Evolutionary conservation across 2,329 filamentous ascomycete genomes (phyloP).

Genomic region (Graphilbum fragrans): DNA sequence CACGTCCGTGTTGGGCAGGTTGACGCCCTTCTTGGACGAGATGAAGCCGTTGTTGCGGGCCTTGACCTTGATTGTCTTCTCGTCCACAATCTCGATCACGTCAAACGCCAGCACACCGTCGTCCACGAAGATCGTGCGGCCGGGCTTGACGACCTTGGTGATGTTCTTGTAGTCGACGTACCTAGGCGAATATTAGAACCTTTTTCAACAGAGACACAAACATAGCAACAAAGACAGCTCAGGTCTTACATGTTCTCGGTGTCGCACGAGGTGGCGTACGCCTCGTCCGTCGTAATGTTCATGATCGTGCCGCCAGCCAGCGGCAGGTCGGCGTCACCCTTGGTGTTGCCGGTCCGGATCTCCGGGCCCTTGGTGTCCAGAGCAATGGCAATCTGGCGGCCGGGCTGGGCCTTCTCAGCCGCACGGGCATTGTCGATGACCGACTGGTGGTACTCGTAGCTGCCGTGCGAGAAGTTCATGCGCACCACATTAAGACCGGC

Average conservation of each 20-base stretch:
- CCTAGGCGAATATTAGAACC: constrained; percentile 42
- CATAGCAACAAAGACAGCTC: background rate
- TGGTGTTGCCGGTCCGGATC: constrained; percentile 54
- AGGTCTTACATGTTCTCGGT: constrained; percentile 78
- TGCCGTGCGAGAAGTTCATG: constrained; percentile 98
- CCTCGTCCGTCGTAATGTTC: constrained; percentile 94
- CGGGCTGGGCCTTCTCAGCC: constrained; percentile 65
- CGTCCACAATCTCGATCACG: constrained; percentile 76
- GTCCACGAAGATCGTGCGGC: constrained; percentile 93
- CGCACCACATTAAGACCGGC: constrained; percentile 95
- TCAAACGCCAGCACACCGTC: constrained; percentile 96
- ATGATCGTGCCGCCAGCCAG: constrained; percentile 74
- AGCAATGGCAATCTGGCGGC: constrained; percentile 89
- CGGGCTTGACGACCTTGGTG: constrained; percentile 87
- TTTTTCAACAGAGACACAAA: background rate
- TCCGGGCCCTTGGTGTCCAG: constrained; percentile 60
- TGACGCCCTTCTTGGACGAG: constrained; percentile 98
- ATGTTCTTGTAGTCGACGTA: constrained; percentile 99
- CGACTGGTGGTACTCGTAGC: constrained; percentile 85
- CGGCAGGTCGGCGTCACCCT: constrained; percentile 68
- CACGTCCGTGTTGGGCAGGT: constrained; percentile 96
- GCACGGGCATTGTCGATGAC: constrained; percentile 92
- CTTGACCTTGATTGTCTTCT: constrained; percentile 75
- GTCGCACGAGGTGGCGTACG: constrained; percentile 74
- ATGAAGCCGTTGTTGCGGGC: constrained; percentile 98